A percentile compares a stretch with the other conserved stretches of the same genome.
Evolutionary conservation across 1,284 basidiomycete species (phyloP).

Genomic region (Termitomyces sp.): DNA sequence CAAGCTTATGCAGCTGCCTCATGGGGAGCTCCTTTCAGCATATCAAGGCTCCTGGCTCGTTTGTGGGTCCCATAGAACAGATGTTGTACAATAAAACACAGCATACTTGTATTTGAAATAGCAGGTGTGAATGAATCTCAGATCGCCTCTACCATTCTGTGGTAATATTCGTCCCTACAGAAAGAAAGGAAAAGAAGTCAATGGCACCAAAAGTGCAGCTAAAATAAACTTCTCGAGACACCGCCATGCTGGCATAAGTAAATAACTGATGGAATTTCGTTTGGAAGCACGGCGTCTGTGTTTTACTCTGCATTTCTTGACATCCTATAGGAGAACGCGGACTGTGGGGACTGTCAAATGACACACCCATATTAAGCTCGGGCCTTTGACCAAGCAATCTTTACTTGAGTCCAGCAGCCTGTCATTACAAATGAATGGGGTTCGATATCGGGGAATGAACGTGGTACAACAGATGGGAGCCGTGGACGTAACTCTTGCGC

Average conservation of each 20-base stretch:
- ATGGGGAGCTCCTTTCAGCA: not conserved
- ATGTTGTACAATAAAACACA: not conserved
- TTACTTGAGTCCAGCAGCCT: not conserved
- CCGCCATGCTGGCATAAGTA: not conserved
- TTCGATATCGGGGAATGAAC: constrained; percentile 5
- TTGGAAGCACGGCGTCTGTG: not conserved
- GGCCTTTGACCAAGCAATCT: not conserved
- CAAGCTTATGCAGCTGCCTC: not conserved
- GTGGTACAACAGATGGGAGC: not conserved
- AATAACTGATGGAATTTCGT: not conserved
- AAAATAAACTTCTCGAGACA: not conserved
- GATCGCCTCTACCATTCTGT: not conserved
- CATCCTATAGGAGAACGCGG: not conserved
- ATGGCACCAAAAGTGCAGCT: not conserved
- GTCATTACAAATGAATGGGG: not conserved
- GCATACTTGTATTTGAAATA: not conserved
- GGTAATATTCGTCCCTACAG: not conserved
- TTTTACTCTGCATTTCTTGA: not conserved
- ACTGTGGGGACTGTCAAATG: not conserved
- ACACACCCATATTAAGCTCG: not conserved
- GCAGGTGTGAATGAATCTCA: not conserved
- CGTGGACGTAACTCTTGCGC: not conserved
- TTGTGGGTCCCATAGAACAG: not conserved
- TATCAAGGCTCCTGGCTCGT: not conserved
- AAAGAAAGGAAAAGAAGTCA: not conserved